These are phyloP conservation scores for Schwanniomyces vanrijiae DNA, from an alignment of 805 yeast species.

Conservation along the genomic window DNA sequence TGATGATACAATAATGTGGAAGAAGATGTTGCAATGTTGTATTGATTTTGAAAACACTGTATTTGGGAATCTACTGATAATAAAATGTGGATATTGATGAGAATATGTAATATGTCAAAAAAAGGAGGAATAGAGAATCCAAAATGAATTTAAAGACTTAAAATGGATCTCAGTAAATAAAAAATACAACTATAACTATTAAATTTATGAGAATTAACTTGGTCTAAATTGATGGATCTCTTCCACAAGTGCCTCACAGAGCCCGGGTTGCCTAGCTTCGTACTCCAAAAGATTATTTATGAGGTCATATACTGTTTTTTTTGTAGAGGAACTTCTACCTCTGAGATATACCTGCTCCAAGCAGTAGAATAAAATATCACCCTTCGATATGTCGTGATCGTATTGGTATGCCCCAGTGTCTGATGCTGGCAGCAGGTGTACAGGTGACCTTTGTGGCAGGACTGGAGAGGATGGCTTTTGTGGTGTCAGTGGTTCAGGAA, in stretches of 20 bases:
- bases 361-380: slow-evolving; percentile 44
- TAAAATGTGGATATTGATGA: background rate
- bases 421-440: background rate
- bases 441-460: background rate
- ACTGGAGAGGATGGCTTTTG: background rate
- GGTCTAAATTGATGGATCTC: slow-evolving; percentile 39
- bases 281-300: slow-evolving; percentile 39
- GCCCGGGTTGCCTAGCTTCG: slow-evolving; percentile 60
- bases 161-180: no score
- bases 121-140: background rate
- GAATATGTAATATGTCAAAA: background rate
- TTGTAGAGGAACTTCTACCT: slow-evolving; percentile 33
- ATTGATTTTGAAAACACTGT: background rate
- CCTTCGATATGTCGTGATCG: slow-evolving; percentile 11
- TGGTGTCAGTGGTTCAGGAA: background rate
- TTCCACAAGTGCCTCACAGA: slow-evolving; percentile 64
- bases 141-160: no score
- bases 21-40: background rate
- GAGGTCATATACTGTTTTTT: slow-evolving; percentile 43
- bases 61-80: background rate
- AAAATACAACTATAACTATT: no score
- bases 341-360: slow-evolving; percentile 49
- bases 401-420: background rate
- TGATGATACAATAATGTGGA: no score
- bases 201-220: no score